Evolutionary conservation across 345 rosid species (phyloP).

Genomic region (Toxicodendron radicans): DNA sequence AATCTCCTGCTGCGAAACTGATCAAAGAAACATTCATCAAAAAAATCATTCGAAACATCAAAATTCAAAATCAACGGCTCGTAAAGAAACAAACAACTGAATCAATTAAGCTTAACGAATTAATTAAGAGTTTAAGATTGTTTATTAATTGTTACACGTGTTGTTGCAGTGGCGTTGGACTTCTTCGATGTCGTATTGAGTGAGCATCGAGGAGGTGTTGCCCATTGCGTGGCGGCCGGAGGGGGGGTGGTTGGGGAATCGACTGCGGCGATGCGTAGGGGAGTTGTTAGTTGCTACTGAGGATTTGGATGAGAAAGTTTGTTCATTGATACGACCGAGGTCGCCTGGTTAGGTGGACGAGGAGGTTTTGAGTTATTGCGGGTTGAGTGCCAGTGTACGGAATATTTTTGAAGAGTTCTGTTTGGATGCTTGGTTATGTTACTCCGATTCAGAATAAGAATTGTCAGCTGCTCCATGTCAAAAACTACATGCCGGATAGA

Average conservation of each 20-base stretch:
- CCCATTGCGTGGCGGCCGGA: constrained; percentile 49
- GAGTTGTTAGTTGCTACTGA: background rate
- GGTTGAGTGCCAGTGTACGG: background rate
- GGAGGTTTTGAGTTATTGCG: too few species aligned
- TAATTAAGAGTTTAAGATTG: background rate
- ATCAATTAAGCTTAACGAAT: too few species aligned
- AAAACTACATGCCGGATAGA: too few species aligned
- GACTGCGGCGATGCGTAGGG: background rate
- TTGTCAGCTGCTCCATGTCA: background rate
- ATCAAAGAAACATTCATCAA: background rate
- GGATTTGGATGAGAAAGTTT: background rate
- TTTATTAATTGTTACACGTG: constrained; percentile 38
- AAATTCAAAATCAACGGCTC: constrained; percentile 12
- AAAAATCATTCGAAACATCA: background rate
- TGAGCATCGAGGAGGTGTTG: constrained; percentile 82
- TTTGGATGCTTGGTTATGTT: background rate
- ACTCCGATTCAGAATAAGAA: background rate
- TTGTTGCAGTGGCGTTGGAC: constrained; percentile 74
- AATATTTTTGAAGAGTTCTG: background rate
- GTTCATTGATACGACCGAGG: background rate
- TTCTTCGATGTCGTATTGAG: constrained; percentile 94
- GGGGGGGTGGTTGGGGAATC: background rate
- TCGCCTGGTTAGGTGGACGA: background rate
- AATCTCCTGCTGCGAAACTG: constrained; percentile 90
- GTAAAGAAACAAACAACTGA: background rate